A percentile compares a stretch with the other conserved stretches of the same genome.
Evolutionary conservation across 108 stramenopile species (phyloP).

Genomic region (Asterionellopsis glacialis): DNA sequence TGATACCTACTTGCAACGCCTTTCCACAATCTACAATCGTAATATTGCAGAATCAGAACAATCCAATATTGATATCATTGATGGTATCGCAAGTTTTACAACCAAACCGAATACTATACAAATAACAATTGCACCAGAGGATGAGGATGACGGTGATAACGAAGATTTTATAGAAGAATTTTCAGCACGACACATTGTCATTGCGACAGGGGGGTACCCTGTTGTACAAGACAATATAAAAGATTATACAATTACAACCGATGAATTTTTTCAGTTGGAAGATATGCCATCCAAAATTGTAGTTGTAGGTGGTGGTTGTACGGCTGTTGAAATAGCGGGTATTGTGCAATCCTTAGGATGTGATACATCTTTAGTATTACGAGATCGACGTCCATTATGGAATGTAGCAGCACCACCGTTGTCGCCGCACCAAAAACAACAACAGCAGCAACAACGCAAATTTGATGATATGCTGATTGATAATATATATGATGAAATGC

Average conservation of each 20-base stretch:
- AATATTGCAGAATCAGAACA: constrained; percentile 42
- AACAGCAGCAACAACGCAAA: constrained; percentile 52
- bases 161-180: constrained; percentile 22
- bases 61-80: constrained; percentile 41
- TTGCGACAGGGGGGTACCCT: constrained; percentile 91
- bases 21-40: constrained; percentile 84
- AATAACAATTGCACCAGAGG: not conserved
- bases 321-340: constrained; percentile 87
- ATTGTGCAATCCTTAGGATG: constrained; percentile 71
- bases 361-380: constrained; percentile 67
- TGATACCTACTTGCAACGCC: constrained; percentile 78
- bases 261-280: constrained; percentile 93
- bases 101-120: constrained; percentile 53
- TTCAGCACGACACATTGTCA: constrained; percentile 69
- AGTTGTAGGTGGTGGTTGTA: constrained; percentile 97
- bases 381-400: constrained; percentile 86
- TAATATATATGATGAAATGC: constrained; percentile 67
- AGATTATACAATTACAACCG: constrained; percentile 75
- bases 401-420: constrained; percentile 65
- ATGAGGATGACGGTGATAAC: constrained; percentile 16
- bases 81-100: constrained; percentile 49
- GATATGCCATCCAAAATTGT: constrained; percentile 77
- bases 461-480: constrained; percentile 85
- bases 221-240: constrained; percentile 51
- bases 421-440: constrained; percentile 45